phyloP scores from a whole-genome alignment of 495 filamentous ascomycete species.

The Annulohypoxylon stygium region DNA sequence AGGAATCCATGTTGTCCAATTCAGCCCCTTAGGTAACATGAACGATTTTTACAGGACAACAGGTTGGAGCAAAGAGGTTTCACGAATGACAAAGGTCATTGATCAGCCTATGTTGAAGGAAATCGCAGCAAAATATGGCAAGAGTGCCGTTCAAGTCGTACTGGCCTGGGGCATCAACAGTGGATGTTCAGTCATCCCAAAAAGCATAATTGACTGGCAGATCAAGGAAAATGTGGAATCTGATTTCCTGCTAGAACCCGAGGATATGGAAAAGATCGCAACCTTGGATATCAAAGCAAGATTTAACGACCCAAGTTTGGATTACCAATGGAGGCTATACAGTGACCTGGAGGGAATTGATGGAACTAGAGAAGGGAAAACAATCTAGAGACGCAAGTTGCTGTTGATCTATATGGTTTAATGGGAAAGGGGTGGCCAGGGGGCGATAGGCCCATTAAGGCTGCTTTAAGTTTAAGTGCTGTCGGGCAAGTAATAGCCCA shows the following conservation, averaged over 20 bases:
- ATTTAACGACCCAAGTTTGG: not conserved
- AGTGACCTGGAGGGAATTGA: not conserved
- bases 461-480: too few relatives aligned
- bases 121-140: not conserved
- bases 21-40: not conserved
- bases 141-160: not conserved
- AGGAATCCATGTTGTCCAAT: not conserved
- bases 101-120: not conserved
- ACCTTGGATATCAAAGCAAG: not conserved
- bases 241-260: not conserved
- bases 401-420: too few relatives aligned
- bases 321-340: not conserved
- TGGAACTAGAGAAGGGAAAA: not conserved
- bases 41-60: not conserved
- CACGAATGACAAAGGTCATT: not conserved
- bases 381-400: too few relatives aligned
- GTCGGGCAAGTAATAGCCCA: too few relatives aligned
- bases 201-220: slow-evolving; percentile 1
- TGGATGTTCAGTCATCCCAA: not conserved
- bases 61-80: not conserved
- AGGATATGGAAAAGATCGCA: slow-evolving; percentile 1
- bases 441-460: too few relatives aligned
- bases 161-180: not conserved
- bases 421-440: too few relatives aligned
- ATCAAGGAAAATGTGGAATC: not conserved